A percentile compares a stretch with the other conserved stretches of the same genome.
Conservation (phyloP, 2,329 filamentous ascomycete species). For the Neophaeococcomyces aloes region DNA sequence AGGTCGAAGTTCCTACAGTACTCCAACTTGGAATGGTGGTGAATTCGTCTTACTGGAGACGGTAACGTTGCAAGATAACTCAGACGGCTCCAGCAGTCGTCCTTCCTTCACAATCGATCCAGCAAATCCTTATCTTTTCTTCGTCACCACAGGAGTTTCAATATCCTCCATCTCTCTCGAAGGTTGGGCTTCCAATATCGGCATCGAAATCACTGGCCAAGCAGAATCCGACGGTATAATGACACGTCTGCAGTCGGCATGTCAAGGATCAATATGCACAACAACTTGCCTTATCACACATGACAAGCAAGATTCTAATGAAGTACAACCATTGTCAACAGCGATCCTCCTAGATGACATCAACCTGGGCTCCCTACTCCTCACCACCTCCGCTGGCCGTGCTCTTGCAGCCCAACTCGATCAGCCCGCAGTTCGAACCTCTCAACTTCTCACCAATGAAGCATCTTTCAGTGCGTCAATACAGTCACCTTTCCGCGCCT, state of each 20-base stretch:
- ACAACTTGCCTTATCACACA: conserved; percentile 29
- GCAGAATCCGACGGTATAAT: conserved; percentile 26
- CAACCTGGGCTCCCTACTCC: conserved; percentile 48
- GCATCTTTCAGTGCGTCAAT: neutral
- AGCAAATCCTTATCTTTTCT: conserved; percentile 47
- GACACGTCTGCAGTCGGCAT: conserved; percentile 43
- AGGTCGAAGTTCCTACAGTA: conserved; percentile 31
- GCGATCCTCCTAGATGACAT: conserved; percentile 46
- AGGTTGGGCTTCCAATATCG: conserved; percentile 46
- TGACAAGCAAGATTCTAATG: conserved; percentile 32
- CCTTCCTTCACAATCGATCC: conserved; percentile 48
- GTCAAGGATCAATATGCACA: conserved; percentile 39
- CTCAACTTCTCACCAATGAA: conserved; percentile 15
- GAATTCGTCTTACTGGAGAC: conserved; percentile 37
- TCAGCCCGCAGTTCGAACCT: conserved; percentile 28
- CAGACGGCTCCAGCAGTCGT: conserved; percentile 26
- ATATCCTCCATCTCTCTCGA: conserved; percentile 46
- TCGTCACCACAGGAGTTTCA: conserved; percentile 45
- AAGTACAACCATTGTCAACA: conserved; percentile 29
- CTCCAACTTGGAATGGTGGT: conserved; percentile 32
- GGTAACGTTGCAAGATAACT: conserved; percentile 29
- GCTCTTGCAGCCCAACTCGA: conserved; percentile 45
- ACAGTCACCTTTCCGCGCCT: neutral
- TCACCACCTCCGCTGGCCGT: conserved; percentile 39
- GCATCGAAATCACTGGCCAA: conserved; percentile 42